Evolutionary conservation across 306 rosid species (phyloP).

Genomic region (Rubus idaeus): DNA sequence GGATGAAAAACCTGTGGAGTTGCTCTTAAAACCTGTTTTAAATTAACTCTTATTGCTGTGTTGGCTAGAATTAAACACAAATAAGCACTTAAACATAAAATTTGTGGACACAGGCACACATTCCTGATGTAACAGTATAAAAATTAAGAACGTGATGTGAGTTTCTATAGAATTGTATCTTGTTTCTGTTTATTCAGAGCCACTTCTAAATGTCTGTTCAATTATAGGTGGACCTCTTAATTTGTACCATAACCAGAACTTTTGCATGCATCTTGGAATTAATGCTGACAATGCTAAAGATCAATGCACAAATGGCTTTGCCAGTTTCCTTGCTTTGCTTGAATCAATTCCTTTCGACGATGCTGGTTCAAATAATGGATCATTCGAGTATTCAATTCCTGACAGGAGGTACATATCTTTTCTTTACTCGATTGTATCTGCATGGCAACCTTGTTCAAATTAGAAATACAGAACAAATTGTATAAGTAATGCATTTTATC

Average conservation of each 20-base stretch:
- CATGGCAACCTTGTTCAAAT: background rate
- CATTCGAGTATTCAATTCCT: conserved; percentile 69
- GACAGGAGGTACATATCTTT: conserved; percentile 54
- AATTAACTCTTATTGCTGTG: background rate
- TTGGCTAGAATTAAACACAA: background rate
- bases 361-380: conserved; percentile 55
- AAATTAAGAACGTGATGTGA: background rate
- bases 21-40: background rate
- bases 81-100: background rate
- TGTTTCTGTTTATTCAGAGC: conserved; percentile 18
- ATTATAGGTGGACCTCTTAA: conserved; percentile 61
- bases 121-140: background rate
- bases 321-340: conserved; percentile 76
- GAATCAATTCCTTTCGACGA: conserved; percentile 89
- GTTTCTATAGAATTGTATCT: conserved; percentile 1
- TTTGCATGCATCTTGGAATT: conserved; percentile 71
- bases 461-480: background rate
- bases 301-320: conserved; percentile 79
- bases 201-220: conserved; percentile 16
- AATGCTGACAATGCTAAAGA: conserved; percentile 48
- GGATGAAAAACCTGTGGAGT: conserved; percentile 1
- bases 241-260: conserved; percentile 63
- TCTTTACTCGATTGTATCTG: conserved; percentile 22
- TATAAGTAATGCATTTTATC: background rate
- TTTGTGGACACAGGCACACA: background rate